Evolutionary conservation across 352 stramenopile genomes (phyloP).

Genomic region (Phytophthora cajani): DNA sequence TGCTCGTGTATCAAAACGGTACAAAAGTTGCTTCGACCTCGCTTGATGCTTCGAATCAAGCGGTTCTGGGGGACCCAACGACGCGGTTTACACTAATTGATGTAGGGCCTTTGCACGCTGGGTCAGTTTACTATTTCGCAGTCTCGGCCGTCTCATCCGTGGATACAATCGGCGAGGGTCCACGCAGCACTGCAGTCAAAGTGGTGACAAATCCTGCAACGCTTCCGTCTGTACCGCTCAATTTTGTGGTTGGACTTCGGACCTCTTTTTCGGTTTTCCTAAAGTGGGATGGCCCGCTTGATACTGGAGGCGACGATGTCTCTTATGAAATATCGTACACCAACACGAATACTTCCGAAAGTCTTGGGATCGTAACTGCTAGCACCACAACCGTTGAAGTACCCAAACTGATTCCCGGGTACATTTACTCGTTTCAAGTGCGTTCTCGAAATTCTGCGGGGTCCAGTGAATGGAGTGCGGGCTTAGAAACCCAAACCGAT

Average conservation of each 20-base stretch:
- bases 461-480: conserved; percentile 40
- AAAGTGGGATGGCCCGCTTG: conserved; percentile 42
- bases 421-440: conserved; percentile 46
- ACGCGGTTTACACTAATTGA: conserved; percentile 26
- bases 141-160: conserved; percentile 40
- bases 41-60: conserved; percentile 17
- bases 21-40: conserved; percentile 26
- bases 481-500: conserved; percentile 43
- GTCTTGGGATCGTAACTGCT: background rate
- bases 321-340: conserved; percentile 44
- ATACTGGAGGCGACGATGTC: conserved; percentile 51
- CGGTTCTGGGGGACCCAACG: conserved; percentile 8
- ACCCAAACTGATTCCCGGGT: conserved; percentile 33
- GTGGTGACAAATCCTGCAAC: conserved; percentile 44
- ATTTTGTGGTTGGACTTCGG: conserved; percentile 26
- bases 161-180: conserved; percentile 38
- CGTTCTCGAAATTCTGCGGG: conserved; percentile 51
- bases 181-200: conserved; percentile 27
- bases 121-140: conserved; percentile 42
- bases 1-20: conserved; percentile 57
- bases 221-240: conserved; percentile 44
- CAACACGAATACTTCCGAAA: conserved; percentile 7
- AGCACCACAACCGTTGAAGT: conserved; percentile 26
- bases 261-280: conserved; percentile 47
- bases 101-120: conserved; percentile 38